phyloP scores from a whole-genome alignment of 2,329 filamentous ascomycete genomes.

The Penicillium paneum region DNA sequence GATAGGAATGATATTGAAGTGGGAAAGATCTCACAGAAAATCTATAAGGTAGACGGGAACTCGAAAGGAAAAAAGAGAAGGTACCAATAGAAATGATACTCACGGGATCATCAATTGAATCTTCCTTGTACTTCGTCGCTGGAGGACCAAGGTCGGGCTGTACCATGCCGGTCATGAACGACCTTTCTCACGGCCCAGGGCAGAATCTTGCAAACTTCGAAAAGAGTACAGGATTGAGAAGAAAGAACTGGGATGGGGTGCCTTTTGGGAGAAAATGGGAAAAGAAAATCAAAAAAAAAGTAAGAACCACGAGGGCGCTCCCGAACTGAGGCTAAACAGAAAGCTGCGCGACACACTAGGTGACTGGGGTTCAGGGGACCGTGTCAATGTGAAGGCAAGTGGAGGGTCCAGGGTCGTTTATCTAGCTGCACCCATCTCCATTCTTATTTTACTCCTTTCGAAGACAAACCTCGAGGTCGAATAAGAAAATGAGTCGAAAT shows the following conservation, averaged over 20 bases:
- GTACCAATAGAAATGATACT: conserved; percentile 28
- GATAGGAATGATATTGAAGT: conserved; percentile 24
- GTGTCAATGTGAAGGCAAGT: conserved; percentile 24
- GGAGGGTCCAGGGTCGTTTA: conserved; percentile 42
- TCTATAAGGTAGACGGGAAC: background rate
- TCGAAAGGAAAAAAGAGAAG: conserved; percentile 2
- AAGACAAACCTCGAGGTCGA: conserved; percentile 17
- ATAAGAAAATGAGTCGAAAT: conserved; percentile 9
- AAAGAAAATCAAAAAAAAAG: conserved; percentile 13
- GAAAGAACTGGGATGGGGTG: conserved; percentile 13
- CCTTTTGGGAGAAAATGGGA: conserved; percentile 12
- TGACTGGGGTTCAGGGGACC: conserved; percentile 27
- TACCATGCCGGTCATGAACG: conserved; percentile 44
- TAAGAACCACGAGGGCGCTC: conserved; percentile 17
- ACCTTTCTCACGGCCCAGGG: conserved; percentile 25
- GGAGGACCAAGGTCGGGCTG: conserved; percentile 38
- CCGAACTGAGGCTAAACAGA: conserved; percentile 24
- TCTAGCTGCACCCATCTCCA: conserved; percentile 36
- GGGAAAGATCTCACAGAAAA: conserved; percentile 10
- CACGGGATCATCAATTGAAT: conserved; percentile 47
- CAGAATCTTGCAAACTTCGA: conserved; percentile 8
- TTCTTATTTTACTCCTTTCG: conserved; percentile 15
- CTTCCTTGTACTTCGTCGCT: conserved; percentile 47
- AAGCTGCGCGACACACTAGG: conserved; percentile 26
- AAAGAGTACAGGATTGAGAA: conserved; percentile 10